Conservation (phyloP, 2,329 filamentous ascomycete species). For the Fusarium annulatum region DNA sequence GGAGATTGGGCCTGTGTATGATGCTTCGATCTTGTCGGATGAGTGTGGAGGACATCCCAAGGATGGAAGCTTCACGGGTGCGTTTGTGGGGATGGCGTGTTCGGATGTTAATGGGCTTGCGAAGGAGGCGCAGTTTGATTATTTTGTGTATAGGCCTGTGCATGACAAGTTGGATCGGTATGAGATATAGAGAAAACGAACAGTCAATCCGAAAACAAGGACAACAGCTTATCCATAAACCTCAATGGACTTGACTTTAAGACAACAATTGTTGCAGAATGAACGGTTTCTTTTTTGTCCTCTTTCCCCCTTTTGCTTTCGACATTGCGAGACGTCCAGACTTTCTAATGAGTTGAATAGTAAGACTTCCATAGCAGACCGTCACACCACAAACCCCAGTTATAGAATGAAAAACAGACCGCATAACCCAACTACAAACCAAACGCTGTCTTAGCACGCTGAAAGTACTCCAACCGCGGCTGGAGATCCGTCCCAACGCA, state of each 20-base stretch:
- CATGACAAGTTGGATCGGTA: slow-evolving; percentile 61
- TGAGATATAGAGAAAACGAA: slow-evolving; percentile 1
- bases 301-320: background rate
- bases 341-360: fast-evolving
- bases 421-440: slow-evolving; percentile 39
- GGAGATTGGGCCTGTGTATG: slow-evolving; percentile 65
- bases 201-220: background rate
- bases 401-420: background rate
- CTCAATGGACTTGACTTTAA: background rate
- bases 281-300: background rate
- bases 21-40: slow-evolving; percentile 69
- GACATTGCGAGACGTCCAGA: fast-evolving
- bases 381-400: fast-evolving
- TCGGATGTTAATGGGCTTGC: slow-evolving; percentile 66
- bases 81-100: slow-evolving; percentile 67
- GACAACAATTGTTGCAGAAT: too few species aligned
- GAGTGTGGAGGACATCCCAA: slow-evolving; percentile 71
- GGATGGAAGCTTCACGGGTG: slow-evolving; percentile 73
- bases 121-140: slow-evolving; percentile 60
- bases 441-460: slow-evolving; percentile 61
- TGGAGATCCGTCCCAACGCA: slow-evolving; percentile 57
- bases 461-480: slow-evolving; percentile 55
- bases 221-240: fast-evolving
- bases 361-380: background rate
- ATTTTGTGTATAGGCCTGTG: slow-evolving; percentile 63